These are phyloP conservation scores for Penicillium sp. DNA, from an alignment of 2,329 filamentous ascomycete genomes.

Conservation along the genomic window DNA sequence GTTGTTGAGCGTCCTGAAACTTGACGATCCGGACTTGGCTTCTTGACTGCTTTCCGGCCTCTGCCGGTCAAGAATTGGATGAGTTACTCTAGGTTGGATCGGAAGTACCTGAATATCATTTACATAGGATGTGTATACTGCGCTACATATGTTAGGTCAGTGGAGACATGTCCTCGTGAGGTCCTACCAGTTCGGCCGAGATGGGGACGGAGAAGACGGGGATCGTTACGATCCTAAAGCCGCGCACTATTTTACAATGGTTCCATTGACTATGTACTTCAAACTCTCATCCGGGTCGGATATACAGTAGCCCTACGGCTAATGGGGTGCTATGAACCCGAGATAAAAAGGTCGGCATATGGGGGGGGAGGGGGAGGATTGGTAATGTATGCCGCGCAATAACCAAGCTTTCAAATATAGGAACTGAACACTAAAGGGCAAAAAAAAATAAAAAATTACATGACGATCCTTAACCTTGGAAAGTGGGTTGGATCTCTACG, in stretches of 20 bases:
- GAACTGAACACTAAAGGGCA: background rate
- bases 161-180: background rate
- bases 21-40: slow-evolving; percentile 27
- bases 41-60: slow-evolving; percentile 22
- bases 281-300: background rate
- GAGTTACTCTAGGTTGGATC: background rate
- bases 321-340: background rate
- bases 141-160: too few relatives aligned
- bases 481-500: background rate
- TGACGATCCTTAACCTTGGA: background rate
- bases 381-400: background rate
- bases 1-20: slow-evolving; percentile 26
- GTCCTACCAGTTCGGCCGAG: slow-evolving; percentile 2
- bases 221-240: background rate
- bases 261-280: too few relatives aligned
- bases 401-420: background rate
- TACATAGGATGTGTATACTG: too few relatives aligned
- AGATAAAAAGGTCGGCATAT: background rate
- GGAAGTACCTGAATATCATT: slow-evolving; percentile 1
- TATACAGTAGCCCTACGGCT: background rate
- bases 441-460: background rate
- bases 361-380: too few relatives aligned
- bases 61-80: slow-evolving; percentile 18
- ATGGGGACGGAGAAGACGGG: background rate
- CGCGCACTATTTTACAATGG: background rate